Percentiles rank a stretch among this genome's conserved stretches.
Evolutionary conservation across 2,329 filamentous ascomycete genomes (phyloP).

Genomic region (Fusarium sp.): DNA sequence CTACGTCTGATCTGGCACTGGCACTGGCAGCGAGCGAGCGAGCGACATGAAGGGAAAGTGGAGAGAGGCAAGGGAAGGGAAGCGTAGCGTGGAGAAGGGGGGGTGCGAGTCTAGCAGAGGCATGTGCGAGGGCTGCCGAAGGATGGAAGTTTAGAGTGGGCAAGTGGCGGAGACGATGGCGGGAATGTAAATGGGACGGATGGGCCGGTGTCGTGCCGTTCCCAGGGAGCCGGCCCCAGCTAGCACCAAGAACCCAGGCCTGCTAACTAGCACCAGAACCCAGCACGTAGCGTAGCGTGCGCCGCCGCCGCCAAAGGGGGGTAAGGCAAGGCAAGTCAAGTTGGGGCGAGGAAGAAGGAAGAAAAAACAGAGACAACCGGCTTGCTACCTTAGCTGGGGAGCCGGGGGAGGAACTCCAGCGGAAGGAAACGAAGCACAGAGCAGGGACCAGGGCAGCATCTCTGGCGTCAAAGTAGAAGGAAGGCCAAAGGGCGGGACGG

Average conservation of each 20-base stretch:
- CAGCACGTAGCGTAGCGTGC: neutral
- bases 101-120: conserved; percentile 30
- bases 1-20: neutral
- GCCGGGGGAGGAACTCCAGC: neutral
- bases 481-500: conserved; percentile 22
- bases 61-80: conserved; percentile 18
- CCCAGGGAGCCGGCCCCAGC: conserved; percentile 51
- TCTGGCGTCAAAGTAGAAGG: conserved; percentile 29
- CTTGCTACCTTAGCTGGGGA: neutral
- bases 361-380: neutral
- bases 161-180: conserved; percentile 48
- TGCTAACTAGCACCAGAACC: conserved; percentile 4
- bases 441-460: conserved; percentile 11
- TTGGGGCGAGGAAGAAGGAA: neutral
- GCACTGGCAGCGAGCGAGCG: neutral
- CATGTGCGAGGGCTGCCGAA: conserved; percentile 36
- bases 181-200: conserved; percentile 54
- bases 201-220: conserved; percentile 55
- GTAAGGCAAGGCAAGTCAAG: neutral
- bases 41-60: conserved; percentile 13
- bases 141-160: conserved; percentile 39
- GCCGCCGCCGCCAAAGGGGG: neutral
- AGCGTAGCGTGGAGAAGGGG: neutral
- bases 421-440: conserved; percentile 6
- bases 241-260: conserved; percentile 31